phyloP scores from a whole-genome alignment of 2,329 filamentous ascomycete genomes.

The Aspergillus japonicus region DNA sequence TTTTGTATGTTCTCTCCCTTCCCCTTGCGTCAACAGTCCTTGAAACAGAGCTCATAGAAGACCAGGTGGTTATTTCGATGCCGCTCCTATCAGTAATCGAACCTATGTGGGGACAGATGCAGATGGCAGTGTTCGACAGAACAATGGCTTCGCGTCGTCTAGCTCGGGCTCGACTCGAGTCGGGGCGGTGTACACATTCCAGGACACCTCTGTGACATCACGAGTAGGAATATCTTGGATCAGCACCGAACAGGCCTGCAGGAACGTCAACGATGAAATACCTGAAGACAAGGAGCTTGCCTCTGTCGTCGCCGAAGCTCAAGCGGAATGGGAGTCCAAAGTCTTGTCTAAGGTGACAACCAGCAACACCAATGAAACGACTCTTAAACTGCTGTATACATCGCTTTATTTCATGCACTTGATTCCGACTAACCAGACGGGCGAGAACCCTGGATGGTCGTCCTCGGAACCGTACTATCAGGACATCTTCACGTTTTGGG shows the following conservation, averaged over 20 bases:
- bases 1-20: slow-evolving; percentile 25
- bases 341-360: slow-evolving; percentile 65
- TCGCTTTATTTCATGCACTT: slow-evolving; percentile 69
- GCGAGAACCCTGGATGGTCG: slow-evolving; percentile 67
- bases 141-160: slow-evolving; percentile 33
- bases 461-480: slow-evolving; percentile 68
- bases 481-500: slow-evolving; percentile 70
- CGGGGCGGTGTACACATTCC: slow-evolving; percentile 54
- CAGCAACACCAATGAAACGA: slow-evolving; percentile 55
- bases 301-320: slow-evolving; percentile 49
- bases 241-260: slow-evolving; percentile 60
- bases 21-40: neutral
- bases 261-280: slow-evolving; percentile 59
- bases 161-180: slow-evolving; percentile 48
- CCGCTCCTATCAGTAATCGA: slow-evolving; percentile 30
- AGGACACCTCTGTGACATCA: slow-evolving; percentile 49
- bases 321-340: slow-evolving; percentile 58
- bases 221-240: slow-evolving; percentile 68
- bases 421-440: slow-evolving; percentile 68
- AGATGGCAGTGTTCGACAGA: slow-evolving; percentile 29
- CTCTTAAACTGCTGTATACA: slow-evolving; percentile 63
- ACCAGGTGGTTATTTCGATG: slow-evolving; percentile 61
- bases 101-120: slow-evolving; percentile 29
- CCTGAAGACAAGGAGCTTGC: slow-evolving; percentile 45
- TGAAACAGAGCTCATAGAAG: neutral